These are phyloP conservation scores for Peronospora belbahrii DNA, from an alignment of 352 stramenopile genomes.

Conservation along the genomic window DNA sequence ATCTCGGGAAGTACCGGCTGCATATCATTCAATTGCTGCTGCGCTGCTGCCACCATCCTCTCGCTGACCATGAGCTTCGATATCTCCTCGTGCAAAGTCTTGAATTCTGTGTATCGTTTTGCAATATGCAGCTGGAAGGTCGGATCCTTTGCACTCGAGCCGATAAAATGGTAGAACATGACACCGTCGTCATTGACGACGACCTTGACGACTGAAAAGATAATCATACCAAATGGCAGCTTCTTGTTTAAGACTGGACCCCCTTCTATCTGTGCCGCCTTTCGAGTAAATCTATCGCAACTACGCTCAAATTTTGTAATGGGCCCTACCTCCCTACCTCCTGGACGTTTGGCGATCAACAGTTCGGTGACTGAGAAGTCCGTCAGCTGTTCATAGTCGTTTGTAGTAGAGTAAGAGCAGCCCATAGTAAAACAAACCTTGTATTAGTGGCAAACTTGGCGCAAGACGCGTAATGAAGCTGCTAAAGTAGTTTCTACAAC, in stretches of 20 bases:
- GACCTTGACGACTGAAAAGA: conserved; percentile 29
- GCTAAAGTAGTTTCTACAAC: background rate
- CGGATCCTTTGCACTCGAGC: conserved; percentile 27
- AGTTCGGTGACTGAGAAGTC: conserved; percentile 18
- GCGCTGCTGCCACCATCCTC: conserved; percentile 27
- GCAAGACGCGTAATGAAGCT: conserved; percentile 11
- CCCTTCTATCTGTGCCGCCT: background rate
- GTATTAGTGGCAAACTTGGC: conserved; percentile 2
- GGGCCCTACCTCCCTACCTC: conserved; percentile 20
- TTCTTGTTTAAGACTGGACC: conserved; percentile 2
- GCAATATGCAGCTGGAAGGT: conserved; percentile 30
- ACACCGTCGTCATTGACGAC: conserved; percentile 23
- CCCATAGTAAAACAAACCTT: conserved; percentile 10
- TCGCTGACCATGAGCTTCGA: conserved; percentile 46
- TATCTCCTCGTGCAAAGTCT: conserved; percentile 41
- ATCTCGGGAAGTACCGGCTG: conserved; percentile 52
- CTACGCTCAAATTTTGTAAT: background rate
- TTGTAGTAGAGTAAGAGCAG: conserved; percentile 31
- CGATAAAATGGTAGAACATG: conserved; percentile 46
- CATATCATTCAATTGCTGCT: conserved; percentile 39
- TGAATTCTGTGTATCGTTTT: conserved; percentile 75
- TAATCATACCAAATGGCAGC: conserved; percentile 6
- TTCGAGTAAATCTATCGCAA: background rate
- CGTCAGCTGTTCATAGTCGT: conserved; percentile 20
- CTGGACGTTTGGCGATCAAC: conserved; percentile 21